Conservation (phyloP, 1,284 basidiomycete genomes). For the Leucocoprinus gongylophorus region DNA sequence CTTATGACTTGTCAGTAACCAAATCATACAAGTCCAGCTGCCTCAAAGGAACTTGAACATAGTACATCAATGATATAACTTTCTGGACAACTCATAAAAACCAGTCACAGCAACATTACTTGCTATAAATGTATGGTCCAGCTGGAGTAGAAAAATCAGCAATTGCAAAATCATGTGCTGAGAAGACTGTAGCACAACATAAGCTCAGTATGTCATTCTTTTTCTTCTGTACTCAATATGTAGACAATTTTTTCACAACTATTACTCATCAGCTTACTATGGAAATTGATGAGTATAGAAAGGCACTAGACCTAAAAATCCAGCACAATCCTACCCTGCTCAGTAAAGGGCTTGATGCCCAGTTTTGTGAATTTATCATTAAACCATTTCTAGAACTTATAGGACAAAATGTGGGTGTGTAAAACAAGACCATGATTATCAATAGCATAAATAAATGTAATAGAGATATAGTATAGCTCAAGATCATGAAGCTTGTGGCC, state of each 20-base stretch:
- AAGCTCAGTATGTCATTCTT: neutral
- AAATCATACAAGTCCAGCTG: too few species aligned
- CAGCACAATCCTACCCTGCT: neutral
- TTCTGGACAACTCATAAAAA: neutral
- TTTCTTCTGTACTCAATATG: neutral
- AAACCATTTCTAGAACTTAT: too few species aligned
- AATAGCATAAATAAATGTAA: too few species aligned
- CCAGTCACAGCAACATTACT: neutral
- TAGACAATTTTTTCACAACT: neutral
- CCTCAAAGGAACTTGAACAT: neutral
- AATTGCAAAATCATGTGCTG: neutral
- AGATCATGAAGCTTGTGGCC: too few species aligned
- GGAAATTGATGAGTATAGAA: too few species aligned
- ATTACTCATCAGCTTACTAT: conserved; percentile 3
- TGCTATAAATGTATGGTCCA: conserved; percentile 1
- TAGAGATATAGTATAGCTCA: too few species aligned
- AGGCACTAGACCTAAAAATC: neutral
- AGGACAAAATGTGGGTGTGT: too few species aligned
- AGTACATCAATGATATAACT: conserved; percentile 2
- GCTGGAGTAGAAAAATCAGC: too few species aligned
- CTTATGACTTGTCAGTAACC: too few species aligned
- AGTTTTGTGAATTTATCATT: too few species aligned
- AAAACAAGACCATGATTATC: too few species aligned
- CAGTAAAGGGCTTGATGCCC: too few species aligned
- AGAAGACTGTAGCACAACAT: neutral